These are phyloP conservation scores for Conticribra weissflogii DNA, from an alignment of 108 stramenopile genomes.

Conservation along the genomic window DNA sequence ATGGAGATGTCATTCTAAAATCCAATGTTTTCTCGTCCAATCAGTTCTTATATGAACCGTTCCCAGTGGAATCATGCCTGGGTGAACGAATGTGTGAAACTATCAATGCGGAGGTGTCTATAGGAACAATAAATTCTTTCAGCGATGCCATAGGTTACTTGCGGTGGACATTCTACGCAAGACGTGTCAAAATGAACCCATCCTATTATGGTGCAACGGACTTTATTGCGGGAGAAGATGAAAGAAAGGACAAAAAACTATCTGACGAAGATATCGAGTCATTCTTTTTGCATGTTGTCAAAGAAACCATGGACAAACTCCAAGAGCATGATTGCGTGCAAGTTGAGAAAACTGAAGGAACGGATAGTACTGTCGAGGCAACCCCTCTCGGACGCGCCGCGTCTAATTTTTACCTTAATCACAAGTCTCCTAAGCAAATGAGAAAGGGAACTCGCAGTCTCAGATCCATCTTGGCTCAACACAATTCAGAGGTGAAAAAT, in stretches of 20 bases:
- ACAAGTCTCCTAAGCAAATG: constrained; percentile 86
- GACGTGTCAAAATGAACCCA: constrained; percentile 94
- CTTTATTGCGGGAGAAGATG: neutral
- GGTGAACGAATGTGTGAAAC: constrained; percentile 87
- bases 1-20: too few relatives aligned
- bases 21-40: too few relatives aligned
- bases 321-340: constrained; percentile 77
- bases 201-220: constrained; percentile 86
- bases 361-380: constrained; percentile 43
- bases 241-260: constrained; percentile 18
- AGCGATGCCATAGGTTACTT: constrained; percentile 92
- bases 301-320: constrained; percentile 66
- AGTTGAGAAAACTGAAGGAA: constrained; percentile 48
- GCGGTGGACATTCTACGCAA: constrained; percentile 96
- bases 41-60: constrained; percentile 97
- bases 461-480: constrained; percentile 36
- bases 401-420: constrained; percentile 92
- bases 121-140: constrained; percentile 78
- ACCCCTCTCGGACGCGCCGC: constrained; percentile 84
- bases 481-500: constrained; percentile 13
- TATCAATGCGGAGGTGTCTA: constrained; percentile 94
- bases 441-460: constrained; percentile 59
- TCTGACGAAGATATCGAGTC: constrained; percentile 69
- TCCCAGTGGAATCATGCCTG: constrained; percentile 98
- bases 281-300: constrained; percentile 66